Evolutionary conservation across 331 rosid genomes (phyloP), one percentile per base, ranked within the genome.

Genomic region (Malus hybrid): DNA sequence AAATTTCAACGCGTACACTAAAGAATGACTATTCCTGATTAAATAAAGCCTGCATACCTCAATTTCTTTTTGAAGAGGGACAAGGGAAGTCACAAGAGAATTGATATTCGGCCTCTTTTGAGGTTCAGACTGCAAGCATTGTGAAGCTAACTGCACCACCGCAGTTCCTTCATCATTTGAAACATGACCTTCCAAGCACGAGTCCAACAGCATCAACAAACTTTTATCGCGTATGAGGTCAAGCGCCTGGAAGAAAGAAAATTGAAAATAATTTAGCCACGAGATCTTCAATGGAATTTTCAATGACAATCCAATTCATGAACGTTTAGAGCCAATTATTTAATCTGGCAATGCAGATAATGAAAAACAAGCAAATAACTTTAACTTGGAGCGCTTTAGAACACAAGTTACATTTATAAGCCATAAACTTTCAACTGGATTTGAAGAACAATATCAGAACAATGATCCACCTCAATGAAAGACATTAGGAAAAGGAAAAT

Each of bases 81-180:
- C 29, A 24, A 90, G 83, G 81, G 98, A 91, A 70, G 88, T 81
- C 72, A 86, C 95, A 68, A 93, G 95, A 32, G 95, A 89, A 82
- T 86, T 90, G 58, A 90, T 84, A 90, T 93, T 90, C 78, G 98
- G 98, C 87, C 98, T 89, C 83, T 93, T 90, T 28, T 96, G 98
- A 72, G 94, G 90, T 82, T 90, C 96, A 82, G 86, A 90, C 61
- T 93, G 95, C 82, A 93, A 84, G 85, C 98, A 93, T 42, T 95
- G 91, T 13, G 96, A 93, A 63, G 96, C 96, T 79, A 93, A 82
- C 74, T 91, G 78, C 78, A 93, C 98, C 73, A 93, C 44, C 67
- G 90, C 96, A 67, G 95, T 86, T 74, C 98, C 93, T 52, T 93
- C 96, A 70, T 93, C 96, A 72, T 81, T 93, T 66, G 96, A 90